Conservation (phyloP, 2,329 filamentous ascomycete species). For the Myriosclerotinia scirpicola region DNA sequence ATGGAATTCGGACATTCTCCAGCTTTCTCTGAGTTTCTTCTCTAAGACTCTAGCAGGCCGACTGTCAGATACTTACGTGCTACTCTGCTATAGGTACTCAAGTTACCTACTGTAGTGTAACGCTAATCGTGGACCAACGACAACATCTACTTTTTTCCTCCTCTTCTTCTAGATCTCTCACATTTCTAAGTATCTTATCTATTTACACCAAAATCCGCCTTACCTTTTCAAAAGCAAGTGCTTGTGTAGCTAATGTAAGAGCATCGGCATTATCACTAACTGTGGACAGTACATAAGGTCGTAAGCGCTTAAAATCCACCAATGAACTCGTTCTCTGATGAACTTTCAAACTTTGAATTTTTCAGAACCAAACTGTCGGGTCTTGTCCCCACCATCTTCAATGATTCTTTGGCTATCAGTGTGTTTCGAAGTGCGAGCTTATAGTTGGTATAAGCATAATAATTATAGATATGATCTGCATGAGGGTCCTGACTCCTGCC, state of each 20-base stretch:
- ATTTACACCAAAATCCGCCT: neutral
- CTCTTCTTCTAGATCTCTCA: too few relatives aligned
- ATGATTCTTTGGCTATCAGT: neutral
- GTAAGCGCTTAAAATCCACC: constrained; percentile 8
- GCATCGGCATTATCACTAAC: neutral
- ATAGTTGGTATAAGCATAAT: neutral
- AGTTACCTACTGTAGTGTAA: too few relatives aligned
- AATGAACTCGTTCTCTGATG: neutral
- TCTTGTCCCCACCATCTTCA: neutral
- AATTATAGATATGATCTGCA: constrained; percentile 2
- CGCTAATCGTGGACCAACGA: too few relatives aligned
- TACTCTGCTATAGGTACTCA: too few relatives aligned
- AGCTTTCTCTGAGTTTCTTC: too few relatives aligned
- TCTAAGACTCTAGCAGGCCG: neutral
- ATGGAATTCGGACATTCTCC: too few relatives aligned
- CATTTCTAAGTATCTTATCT: too few relatives aligned
- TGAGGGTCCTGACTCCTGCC: neutral
- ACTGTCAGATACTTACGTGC: neutral
- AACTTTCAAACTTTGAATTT: neutral
- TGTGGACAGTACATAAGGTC: neutral
- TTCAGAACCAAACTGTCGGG: constrained; percentile 7
- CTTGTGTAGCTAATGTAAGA: neutral
- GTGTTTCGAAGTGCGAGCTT: neutral
- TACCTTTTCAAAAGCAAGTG: neutral
- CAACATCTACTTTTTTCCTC: too few relatives aligned